Evolutionary conservation across 192 early-diverging fungal genomes (phyloP).

Genomic region (Coemansia sp.): DNA sequence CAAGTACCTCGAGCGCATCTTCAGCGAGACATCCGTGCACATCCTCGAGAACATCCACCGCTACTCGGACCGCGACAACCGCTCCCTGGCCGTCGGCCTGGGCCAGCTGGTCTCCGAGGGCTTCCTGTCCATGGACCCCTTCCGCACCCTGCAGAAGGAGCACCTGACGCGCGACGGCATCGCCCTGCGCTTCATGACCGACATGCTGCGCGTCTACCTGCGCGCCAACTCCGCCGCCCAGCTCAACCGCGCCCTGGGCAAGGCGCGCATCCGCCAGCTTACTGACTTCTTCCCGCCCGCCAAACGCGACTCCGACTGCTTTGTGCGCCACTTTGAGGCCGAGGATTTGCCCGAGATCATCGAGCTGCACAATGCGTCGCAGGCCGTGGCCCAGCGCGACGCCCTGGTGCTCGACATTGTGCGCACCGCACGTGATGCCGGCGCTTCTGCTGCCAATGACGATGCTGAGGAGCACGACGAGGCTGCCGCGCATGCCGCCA

Average conservation of each 20-base stretch:
- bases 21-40: conserved; percentile 83
- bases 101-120: conserved; percentile 70
- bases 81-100: conserved; percentile 74
- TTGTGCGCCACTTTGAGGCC: conserved; percentile 89
- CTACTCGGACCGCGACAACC: conserved; percentile 72
- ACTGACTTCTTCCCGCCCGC: conserved; percentile 90
- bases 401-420: conserved; percentile 60
- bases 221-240: conserved; percentile 74
- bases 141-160: conserved; percentile 82
- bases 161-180: conserved; percentile 92
- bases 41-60: conserved; percentile 90
- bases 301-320: conserved; percentile 84
- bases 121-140: conserved; percentile 67
- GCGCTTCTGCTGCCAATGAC: no score
- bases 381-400: conserved; percentile 64
- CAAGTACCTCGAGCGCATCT: conserved; percentile 86
- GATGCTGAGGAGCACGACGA: conserved; percentile 16
- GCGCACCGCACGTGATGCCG: conserved; percentile 57
- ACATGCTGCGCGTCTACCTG: conserved; percentile 78
- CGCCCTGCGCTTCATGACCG: conserved; percentile 78
- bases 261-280: conserved; percentile 66
- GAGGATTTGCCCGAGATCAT: conserved; percentile 88
- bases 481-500: conserved; percentile 14
- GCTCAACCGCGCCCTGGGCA: conserved; percentile 66
- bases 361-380: conserved; percentile 74